Evolutionary conservation across 2,329 filamentous ascomycete species (phyloP).

Genomic region (Zopfia rhizophila): DNA sequence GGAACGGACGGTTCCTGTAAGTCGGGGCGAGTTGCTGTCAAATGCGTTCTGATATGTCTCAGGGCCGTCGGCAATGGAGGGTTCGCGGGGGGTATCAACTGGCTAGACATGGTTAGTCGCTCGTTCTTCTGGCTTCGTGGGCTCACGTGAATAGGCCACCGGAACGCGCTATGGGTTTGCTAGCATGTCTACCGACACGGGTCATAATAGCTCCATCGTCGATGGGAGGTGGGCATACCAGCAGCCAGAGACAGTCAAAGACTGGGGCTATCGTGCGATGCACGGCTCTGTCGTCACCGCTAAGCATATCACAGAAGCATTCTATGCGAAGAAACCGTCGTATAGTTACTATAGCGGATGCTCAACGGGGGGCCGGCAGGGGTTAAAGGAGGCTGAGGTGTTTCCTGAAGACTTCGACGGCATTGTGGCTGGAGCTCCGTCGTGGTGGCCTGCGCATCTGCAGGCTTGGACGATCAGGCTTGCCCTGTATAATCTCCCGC

Average conservation of each 20-base stretch:
- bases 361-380: constrained; percentile 66
- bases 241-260: constrained; percentile 40
- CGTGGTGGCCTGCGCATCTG: constrained; percentile 60
- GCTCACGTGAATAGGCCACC: too few relatives aligned
- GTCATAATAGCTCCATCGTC: constrained; percentile 45
- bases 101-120: constrained; percentile 55
- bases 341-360: constrained; percentile 63
- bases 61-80: constrained; percentile 54
- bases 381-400: constrained; percentile 60
- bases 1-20: constrained; percentile 36
- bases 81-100: constrained; percentile 56
- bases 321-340: constrained; percentile 51
- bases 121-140: too few relatives aligned
- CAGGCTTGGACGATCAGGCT: constrained; percentile 52
- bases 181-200: constrained; percentile 51
- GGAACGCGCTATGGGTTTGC: constrained; percentile 47
- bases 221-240: constrained; percentile 44
- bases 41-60: neutral
- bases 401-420: constrained; percentile 66
- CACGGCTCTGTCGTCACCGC: constrained; percentile 59
- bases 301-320: constrained; percentile 57
- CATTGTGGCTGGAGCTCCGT: constrained; percentile 59
- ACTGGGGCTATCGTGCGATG: constrained; percentile 39
- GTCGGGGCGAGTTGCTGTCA: neutral
- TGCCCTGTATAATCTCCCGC: constrained; percentile 38